Evolutionary conservation across 2,329 filamentous ascomycete species (phyloP).

Genomic region (Ascochyta fabae): DNA sequence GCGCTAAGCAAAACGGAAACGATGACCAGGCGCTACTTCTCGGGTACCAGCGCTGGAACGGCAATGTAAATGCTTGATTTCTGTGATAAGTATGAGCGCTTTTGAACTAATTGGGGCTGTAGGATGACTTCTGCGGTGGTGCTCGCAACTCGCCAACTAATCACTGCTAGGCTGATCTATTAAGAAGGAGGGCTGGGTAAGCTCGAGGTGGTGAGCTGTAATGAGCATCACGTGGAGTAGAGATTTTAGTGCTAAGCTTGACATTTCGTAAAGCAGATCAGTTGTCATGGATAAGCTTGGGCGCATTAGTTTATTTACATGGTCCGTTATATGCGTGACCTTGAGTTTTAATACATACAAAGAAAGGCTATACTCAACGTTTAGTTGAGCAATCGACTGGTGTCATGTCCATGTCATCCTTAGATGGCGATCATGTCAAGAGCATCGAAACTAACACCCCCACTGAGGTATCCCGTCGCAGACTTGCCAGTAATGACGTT

Average conservation of each 20-base stretch:
- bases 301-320: background rate
- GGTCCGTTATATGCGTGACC: background rate
- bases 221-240: background rate
- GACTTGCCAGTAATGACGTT: constrained; percentile 30
- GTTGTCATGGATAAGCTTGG: background rate
- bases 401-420: background rate
- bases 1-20: background rate
- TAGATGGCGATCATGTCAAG: constrained; percentile 23
- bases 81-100: too few species aligned
- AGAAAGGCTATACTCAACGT: too few species aligned
- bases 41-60: constrained; percentile 4
- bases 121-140: constrained; percentile 6
- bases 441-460: constrained; percentile 29
- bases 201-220: background rate
- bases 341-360: too few species aligned
- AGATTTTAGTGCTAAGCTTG: too few species aligned
- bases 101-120: background rate
- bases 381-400: too few species aligned
- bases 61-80: background rate
- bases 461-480: constrained; percentile 28
- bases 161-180: constrained; percentile 62
- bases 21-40: background rate
- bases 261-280: too few species aligned
- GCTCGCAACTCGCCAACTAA: constrained; percentile 1
- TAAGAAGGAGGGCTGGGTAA: background rate